Evolutionary conservation across 148 eudicot species (phyloP), one percentile per base, ranked within the genome.

Genomic region (Rhododendron kiyosumense): DNA sequence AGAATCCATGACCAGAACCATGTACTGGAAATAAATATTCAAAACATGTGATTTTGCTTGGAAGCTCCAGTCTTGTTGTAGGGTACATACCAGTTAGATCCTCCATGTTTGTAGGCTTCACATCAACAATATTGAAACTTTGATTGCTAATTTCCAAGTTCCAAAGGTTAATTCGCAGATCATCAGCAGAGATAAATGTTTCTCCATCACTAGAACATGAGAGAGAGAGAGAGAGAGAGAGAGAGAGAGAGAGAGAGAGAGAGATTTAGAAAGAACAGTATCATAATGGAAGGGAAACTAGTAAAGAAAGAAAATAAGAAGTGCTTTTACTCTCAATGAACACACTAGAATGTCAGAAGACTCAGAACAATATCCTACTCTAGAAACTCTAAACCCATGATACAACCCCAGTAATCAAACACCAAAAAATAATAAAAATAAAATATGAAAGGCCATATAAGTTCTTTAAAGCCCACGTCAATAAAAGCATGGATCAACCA

Each of bases 121-220:
- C 93, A 89, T 94, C 97, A 87, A 94, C 93, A 85, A 94, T 94
- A 86, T 94, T 94, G 91, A 94, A 94, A 90, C 97, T 94, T 85
- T 94, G 97, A 88, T 90, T 93, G 91, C 95, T 93, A 74, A 93
- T 94, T 85, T 93, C 95, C 91, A 94, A 86, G 89, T 94, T 94
- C 97, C 97, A 94, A 85, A 94, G 95, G 87, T 94, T 94, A 85
- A 94, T 92, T 28, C 97, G 92, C 83, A 94, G 92, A 90, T 94
- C 97, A 90, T 94, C 97, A 76, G 97, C 97, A 52, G 97, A 94
- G 88, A 94, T 92, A 88, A 94, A 94, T 52, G 97, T 94, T 86
- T 94, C 97, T n/a, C 97, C 95, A 84, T 94, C 97, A 91, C 97
- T 94, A 86, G 28, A 89, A 87, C 59, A 85, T 28, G 76, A 51